Conservation (phyloP, 805 yeast species). For the Suhomyces pyralidae region DNA sequence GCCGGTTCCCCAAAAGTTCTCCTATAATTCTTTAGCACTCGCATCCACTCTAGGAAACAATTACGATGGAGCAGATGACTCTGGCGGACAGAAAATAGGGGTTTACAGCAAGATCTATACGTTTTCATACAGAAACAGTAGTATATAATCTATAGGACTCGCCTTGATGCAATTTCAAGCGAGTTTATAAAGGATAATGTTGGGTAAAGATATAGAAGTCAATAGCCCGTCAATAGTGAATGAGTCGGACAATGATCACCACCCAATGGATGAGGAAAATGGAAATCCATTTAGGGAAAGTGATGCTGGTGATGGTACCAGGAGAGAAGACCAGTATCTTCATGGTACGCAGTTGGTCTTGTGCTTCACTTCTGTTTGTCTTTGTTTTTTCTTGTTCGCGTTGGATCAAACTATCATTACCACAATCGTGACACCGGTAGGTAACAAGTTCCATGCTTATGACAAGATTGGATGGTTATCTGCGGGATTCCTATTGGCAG, state of each 20-base stretch:
- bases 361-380: constrained; percentile 26
- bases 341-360: constrained; percentile 23
- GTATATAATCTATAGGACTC: too few species aligned
- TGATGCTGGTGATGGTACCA: constrained; percentile 44
- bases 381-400: constrained; percentile 33
- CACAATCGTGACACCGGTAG: constrained; percentile 33
- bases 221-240: neutral
- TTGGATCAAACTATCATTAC: constrained; percentile 41
- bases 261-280: neutral
- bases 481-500: constrained; percentile 35
- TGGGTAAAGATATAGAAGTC: neutral
- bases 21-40: too few species aligned
- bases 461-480: constrained; percentile 37
- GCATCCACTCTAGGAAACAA: too few species aligned
- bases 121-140: too few species aligned
- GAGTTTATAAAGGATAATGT: too few species aligned
- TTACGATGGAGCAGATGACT: too few species aligned
- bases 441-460: constrained; percentile 33
- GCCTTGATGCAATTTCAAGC: too few species aligned
- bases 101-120: too few species aligned
- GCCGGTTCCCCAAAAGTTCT: too few species aligned
- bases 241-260: neutral
- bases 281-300: constrained; percentile 25
- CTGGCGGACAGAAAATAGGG: too few species aligned
- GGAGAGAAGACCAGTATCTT: constrained; percentile 36